Conservation (phyloP, 2,329 filamentous ascomycete genomes). For the Chrysosphaeria jannelii region DNA sequence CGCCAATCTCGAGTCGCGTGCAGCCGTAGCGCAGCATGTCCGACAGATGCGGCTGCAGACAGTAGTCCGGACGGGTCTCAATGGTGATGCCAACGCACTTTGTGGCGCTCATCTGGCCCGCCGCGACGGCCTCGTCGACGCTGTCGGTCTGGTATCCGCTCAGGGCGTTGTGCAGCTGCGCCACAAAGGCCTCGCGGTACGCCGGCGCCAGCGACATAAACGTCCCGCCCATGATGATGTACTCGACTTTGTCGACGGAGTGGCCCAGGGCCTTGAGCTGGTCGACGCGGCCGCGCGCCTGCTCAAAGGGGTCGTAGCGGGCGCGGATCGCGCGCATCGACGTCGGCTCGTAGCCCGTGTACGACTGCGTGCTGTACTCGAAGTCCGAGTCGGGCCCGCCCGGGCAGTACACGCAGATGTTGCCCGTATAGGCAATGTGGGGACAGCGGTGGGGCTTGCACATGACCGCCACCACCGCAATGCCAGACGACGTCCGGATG, state of each 20-base stretch:
- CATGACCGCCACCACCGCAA: constrained; percentile 97
- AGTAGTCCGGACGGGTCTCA: constrained; percentile 91
- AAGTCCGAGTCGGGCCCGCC: constrained; percentile 95
- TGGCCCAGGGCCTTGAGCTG: constrained; percentile 89
- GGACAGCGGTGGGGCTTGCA: constrained; percentile 96
- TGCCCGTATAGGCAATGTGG: constrained; percentile 93
- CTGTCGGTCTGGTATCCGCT: constrained; percentile 85
- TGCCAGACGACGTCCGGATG: constrained; percentile 46
- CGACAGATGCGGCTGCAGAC: constrained; percentile 75
- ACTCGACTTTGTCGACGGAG: constrained; percentile 96
- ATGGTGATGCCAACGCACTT: constrained; percentile 98
- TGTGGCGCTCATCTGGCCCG: constrained; percentile 79
- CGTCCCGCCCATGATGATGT: constrained; percentile 98
- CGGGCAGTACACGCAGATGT: constrained; percentile 96
- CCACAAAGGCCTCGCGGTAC: constrained; percentile 81
- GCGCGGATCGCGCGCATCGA: constrained; percentile 96
- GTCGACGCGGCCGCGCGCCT: constrained; percentile 81
- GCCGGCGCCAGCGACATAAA: constrained; percentile 87
- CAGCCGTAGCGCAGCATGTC: constrained; percentile 97
- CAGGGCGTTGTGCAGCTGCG: constrained; percentile 84
- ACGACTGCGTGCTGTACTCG: constrained; percentile 96
- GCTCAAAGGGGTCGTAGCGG: constrained; percentile 91
- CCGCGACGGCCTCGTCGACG: constrained; percentile 82
- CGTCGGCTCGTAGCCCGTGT: constrained; percentile 93
- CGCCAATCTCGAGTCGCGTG: constrained; percentile 76